Evolutionary conservation across 805 yeast genomes (phyloP).

Genomic region (Ogataea saltuana): DNA sequence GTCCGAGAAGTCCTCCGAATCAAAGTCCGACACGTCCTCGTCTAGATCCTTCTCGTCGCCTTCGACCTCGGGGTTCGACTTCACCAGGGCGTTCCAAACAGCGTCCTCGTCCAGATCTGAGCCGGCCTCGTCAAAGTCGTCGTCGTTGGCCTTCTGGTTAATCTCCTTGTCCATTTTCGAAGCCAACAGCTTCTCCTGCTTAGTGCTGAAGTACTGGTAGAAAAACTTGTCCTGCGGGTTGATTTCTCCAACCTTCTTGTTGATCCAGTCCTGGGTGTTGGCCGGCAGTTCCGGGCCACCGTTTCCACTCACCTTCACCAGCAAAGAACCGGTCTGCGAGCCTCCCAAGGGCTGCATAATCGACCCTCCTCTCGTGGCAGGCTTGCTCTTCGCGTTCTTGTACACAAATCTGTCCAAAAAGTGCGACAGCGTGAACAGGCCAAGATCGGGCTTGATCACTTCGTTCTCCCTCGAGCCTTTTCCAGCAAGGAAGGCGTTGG

Average conservation of each 20-base stretch:
- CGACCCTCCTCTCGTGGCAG: conserved; percentile 76
- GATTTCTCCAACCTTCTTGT: conserved; percentile 59
- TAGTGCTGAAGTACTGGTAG: conserved; percentile 76
- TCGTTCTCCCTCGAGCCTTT: conserved; percentile 28
- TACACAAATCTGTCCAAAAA: conserved; percentile 95
- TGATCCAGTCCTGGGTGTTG: conserved; percentile 83
- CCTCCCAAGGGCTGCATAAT: conserved; percentile 98
- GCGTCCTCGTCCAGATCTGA: conserved; percentile 54
- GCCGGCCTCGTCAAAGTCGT: conserved; percentile 37
- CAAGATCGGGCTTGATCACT: conserved; percentile 76
- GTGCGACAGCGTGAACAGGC: conserved; percentile 81
- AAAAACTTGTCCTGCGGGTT: conserved; percentile 89
- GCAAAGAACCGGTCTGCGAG: conserved; percentile 64
- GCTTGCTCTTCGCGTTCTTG: conserved; percentile 82
- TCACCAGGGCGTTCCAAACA: conserved; percentile 61
- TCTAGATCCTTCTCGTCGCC: conserved; percentile 42
- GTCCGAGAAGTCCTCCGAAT: conserved; percentile 38
- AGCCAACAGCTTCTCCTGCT: conserved; percentile 45
- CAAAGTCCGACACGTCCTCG: conserved; percentile 40
- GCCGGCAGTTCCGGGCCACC: conserved; percentile 59
- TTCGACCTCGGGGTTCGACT: conserved; percentile 58
- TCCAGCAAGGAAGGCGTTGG: conserved; percentile 60
- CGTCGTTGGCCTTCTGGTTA: conserved; percentile 46
- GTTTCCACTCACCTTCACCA: conserved; percentile 59
- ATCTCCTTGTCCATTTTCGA: conserved; percentile 46